Percentiles rank a stretch among this genome's conserved stretches.
These are phyloP conservation scores for Artemisia princeps DNA, from an alignment of 140 eudicot species.

Conservation along the genomic window DNA sequence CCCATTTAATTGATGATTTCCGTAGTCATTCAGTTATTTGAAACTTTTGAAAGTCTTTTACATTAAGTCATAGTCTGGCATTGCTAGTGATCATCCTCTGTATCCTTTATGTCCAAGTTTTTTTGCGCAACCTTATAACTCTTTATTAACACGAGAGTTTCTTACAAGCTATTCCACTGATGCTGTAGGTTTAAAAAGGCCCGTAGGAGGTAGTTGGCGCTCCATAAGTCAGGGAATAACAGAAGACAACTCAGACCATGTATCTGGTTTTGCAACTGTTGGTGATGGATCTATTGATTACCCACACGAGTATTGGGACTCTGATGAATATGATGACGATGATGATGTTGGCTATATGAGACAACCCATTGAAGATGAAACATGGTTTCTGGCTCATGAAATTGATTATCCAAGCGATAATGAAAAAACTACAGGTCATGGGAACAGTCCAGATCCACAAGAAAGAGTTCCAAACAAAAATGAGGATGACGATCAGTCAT, in stretches of 20 bases:
- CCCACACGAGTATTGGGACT: slow-evolving; percentile 90
- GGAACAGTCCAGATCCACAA: slow-evolving; percentile 52
- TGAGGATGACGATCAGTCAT: slow-evolving; percentile 83
- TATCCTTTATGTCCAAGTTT: too few species aligned
- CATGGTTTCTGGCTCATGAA: slow-evolving; percentile 97
- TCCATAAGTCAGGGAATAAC: slow-evolving; percentile 91
- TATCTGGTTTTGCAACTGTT: slow-evolving; percentile 88
- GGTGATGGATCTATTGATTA: slow-evolving; percentile 87
- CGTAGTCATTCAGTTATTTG: too few species aligned
- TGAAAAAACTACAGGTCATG: slow-evolving; percentile 48
- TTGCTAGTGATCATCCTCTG: too few species aligned
- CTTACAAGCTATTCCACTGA: slow-evolving; percentile 11
- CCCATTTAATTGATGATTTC: too few species aligned
- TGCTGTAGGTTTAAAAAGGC: slow-evolving; percentile 47
- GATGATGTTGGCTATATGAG: slow-evolving; percentile 94
- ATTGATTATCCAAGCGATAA: slow-evolving; percentile 93
- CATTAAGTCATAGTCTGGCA: too few species aligned
- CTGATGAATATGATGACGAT: slow-evolving; percentile 90
- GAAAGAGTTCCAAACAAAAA: slow-evolving; percentile 52
- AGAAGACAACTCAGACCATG: slow-evolving; percentile 83
- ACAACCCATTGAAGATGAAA: slow-evolving; percentile 94
- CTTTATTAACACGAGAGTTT: slow-evolving; percentile 7
- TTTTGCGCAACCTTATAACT: not conserved
- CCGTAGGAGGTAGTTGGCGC: slow-evolving; percentile 67
- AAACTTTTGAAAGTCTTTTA: too few species aligned